Base-by-base conservation (phyloP, 2,329 filamentous ascomycete species). In the Colletotrichum sp. region DNA sequence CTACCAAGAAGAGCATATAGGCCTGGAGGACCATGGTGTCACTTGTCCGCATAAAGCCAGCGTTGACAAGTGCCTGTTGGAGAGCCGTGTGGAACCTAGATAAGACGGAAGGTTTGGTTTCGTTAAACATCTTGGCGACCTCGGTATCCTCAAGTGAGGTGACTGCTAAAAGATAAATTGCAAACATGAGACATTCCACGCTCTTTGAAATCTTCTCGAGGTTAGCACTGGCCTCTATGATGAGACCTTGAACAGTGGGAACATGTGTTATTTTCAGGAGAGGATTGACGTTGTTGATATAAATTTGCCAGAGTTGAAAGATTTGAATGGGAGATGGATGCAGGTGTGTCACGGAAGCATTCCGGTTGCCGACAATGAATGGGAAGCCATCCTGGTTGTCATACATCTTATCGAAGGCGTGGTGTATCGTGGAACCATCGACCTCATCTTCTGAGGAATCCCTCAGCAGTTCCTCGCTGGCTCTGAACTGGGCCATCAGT, bases 231-330 rank as follows among this genome's bases (percentile, higher is more conserved):
- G 92, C 92, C 73, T 92, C 90, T 66, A 94, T 89, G 52, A 95
- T 89, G 68, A 89, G 89, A n/a, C 84, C 85, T 80, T 94, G 92
- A 1, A 94, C 84, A 2, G 89, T 93, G 1, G 92, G 92, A 0
- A 91, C 89, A 79, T 95, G 93, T 0, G 91, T 92, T 71, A 94
- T 86, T 79, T 94, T 94, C 62, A 94, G 86, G 7, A 95, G 81
- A 0, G 93, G 92, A 78, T 94, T 92, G 78, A 94, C 90, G 78
- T 94, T 94, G 77, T 92, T 90, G 56, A 94, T 87, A 80, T 93
- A 95, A 18, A 91, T 87, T 82, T 94, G 92, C 93, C 93, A 95
- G 21, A 93, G 85, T 77, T 91, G 88, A 74, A 93, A 89, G 69
- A 92, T 92, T 73, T 92, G 90, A 24, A 92, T 88, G 28, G 89